phyloP scores from a whole-genome alignment of 805 yeast genomes.

The Metschnikowia drakensbergensis region DNA sequence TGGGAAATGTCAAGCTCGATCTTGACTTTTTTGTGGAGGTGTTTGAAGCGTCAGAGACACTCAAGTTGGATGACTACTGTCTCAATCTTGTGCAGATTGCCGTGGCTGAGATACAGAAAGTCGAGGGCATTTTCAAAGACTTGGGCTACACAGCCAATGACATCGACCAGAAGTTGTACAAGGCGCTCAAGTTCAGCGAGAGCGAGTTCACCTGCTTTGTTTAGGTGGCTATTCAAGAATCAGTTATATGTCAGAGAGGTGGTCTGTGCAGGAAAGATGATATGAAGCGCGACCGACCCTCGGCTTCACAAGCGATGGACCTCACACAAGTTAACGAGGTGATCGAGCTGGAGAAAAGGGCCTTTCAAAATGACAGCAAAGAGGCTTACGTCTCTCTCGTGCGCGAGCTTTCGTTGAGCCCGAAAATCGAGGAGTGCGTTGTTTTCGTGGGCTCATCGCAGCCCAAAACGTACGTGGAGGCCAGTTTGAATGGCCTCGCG shows the following conservation, averaged over 20 bases:
- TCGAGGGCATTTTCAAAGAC: constrained; percentile 22
- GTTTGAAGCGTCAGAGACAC: constrained; percentile 32
- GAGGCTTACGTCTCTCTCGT: constrained; percentile 6
- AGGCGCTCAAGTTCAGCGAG: constrained; percentile 25
- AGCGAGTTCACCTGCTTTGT: constrained; percentile 35
- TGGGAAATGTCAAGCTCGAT: constrained; percentile 35
- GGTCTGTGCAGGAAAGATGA: background rate
- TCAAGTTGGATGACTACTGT: constrained; percentile 33
- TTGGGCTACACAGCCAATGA: constrained; percentile 23
- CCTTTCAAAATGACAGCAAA: background rate
- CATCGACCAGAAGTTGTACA: constrained; percentile 27
- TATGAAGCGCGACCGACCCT: background rate
- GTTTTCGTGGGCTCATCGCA: constrained; percentile 17
- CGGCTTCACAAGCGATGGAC: constrained; percentile 1
- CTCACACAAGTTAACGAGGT: constrained; percentile 3
- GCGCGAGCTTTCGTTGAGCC: constrained; percentile 1
- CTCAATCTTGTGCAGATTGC: constrained; percentile 32
- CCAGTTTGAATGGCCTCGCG: constrained; percentile 9
- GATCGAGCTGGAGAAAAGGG: constrained; percentile 3
- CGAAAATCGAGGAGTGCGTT: constrained; percentile 13
- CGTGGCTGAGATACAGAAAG: constrained; percentile 25
- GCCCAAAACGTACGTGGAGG: constrained; percentile 16
- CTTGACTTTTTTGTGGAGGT: constrained; percentile 37
- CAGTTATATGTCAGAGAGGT: background rate
- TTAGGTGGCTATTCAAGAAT: background rate